phyloP scores from a whole-genome alignment of 2,329 filamentous ascomycete species.

The Fusarium subtropicale region DNA sequence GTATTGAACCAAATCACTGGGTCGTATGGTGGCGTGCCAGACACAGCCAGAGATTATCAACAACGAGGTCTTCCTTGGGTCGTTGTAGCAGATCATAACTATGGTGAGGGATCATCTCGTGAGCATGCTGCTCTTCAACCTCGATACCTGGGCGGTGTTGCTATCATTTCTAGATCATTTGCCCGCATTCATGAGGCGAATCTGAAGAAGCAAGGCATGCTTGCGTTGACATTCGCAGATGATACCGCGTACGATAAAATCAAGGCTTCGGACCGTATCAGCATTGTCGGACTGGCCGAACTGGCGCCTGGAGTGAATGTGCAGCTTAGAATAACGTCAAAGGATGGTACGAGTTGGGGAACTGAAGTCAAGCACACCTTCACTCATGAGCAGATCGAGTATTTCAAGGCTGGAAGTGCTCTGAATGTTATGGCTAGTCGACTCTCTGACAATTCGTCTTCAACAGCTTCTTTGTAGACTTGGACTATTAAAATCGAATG shows the following conservation, averaged over 20 bases:
- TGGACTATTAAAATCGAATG: not conserved
- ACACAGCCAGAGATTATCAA: conserved; percentile 14
- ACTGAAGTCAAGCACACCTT: conserved; percentile 26
- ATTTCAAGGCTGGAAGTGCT: conserved; percentile 32
- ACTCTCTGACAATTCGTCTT: not conserved
- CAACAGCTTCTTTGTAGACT: not conserved
- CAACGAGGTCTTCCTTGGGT: conserved; percentile 69
- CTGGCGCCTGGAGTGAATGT: conserved; percentile 14
- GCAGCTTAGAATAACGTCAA: conserved; percentile 1
- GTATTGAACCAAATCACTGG: conserved; percentile 10
- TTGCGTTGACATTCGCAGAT: conserved; percentile 89
- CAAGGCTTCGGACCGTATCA: conserved; percentile 26
- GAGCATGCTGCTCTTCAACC: conserved; percentile 94
- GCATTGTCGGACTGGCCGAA: conserved; percentile 12
- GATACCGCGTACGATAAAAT: conserved; percentile 91
- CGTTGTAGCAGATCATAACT: conserved; percentile 97
- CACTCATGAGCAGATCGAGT: conserved; percentile 26
- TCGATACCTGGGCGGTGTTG: conserved; percentile 83
- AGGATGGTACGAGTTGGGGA: conserved; percentile 4
- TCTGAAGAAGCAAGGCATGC: conserved; percentile 96
- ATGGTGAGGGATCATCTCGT: conserved; percentile 90
- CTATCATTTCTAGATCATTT: conserved; percentile 90
- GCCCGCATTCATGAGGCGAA: conserved; percentile 96
- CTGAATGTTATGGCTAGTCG: conserved; percentile 34
- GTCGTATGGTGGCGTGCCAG: not conserved